Percentiles rank a stretch among this genome's conserved stretches.
Conservation (phyloP, 148 eudicot genomes). For the Vaccinium macrocarpon region DNA sequence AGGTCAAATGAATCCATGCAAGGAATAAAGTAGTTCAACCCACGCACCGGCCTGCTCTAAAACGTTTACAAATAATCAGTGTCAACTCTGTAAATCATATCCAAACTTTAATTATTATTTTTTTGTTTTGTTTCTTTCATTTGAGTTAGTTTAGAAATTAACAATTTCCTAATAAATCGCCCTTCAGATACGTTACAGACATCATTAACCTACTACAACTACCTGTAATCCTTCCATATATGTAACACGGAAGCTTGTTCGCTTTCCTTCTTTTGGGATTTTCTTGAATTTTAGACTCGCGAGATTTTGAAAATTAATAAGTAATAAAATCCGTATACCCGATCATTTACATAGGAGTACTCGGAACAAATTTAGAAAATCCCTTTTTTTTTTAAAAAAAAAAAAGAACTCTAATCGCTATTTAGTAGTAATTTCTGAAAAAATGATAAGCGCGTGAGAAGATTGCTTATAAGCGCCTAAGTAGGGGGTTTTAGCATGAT, state of each 20-base stretch:
- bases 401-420: too few relatives aligned
- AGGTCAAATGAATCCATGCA: constrained; percentile 5
- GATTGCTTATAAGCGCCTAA: too few relatives aligned
- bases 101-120: too few relatives aligned
- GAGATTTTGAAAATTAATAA: neutral
- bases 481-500: too few relatives aligned
- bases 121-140: neutral
- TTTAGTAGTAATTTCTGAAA: too few relatives aligned
- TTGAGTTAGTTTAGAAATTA: neutral
- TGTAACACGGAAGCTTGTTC: neutral
- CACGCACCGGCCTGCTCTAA: neutral
- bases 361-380: too few relatives aligned
- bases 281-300: neutral
- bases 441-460: too few relatives aligned
- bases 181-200: neutral
- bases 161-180: neutral
- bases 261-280: neutral
- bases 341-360: neutral
- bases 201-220: neutral
- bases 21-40: constrained; percentile 6
- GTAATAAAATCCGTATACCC: neutral
- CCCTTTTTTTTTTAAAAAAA: too few relatives aligned
- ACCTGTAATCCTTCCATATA: neutral
- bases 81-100: neutral
- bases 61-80: neutral